Conservation (phyloP, 768 basidiomycete genomes). For the Tylopilus felleus region DNA sequence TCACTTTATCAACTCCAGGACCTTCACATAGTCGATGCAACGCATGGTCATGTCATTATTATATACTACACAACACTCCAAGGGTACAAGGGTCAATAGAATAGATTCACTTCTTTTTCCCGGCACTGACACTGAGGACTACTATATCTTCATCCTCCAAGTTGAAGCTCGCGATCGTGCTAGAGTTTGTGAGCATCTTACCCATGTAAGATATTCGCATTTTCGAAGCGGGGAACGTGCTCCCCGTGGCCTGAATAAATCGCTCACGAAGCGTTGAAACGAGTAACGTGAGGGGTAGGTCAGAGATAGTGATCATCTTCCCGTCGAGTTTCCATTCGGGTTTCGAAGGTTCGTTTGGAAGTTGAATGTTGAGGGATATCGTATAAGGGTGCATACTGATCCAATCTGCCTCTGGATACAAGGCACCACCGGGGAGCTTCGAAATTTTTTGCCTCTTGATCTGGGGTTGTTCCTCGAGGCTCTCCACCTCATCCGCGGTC, state of each 20-base stretch:
- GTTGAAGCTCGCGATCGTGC: slow-evolving; percentile 83
- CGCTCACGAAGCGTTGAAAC: slow-evolving; percentile 90
- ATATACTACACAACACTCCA: slow-evolving; percentile 10
- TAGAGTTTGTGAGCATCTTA: slow-evolving; percentile 85
- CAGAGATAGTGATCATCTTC: slow-evolving; percentile 67
- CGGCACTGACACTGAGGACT: slow-evolving; percentile 70
- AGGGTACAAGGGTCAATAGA: background rate
- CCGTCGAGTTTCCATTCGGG: slow-evolving; percentile 95
- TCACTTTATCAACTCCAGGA: slow-evolving; percentile 16
- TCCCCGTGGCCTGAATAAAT: slow-evolving; percentile 74
- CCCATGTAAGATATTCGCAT: slow-evolving; percentile 76
- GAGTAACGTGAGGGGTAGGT: slow-evolving; percentile 78
- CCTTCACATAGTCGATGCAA: slow-evolving; percentile 3
- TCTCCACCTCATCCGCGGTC: slow-evolving; percentile 80
- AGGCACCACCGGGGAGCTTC: slow-evolving; percentile 77
- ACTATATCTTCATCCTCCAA: slow-evolving; percentile 88
- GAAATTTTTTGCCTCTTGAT: slow-evolving; percentile 87
- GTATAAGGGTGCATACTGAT: slow-evolving; percentile 88
- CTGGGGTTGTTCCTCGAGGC: slow-evolving; percentile 64
- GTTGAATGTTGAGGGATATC: slow-evolving; percentile 78
- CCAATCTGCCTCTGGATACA: slow-evolving; percentile 90
- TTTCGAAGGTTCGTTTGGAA: slow-evolving; percentile 78
- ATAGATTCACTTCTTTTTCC: slow-evolving; percentile 59
- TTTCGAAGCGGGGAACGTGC: slow-evolving; percentile 73
- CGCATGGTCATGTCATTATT: slow-evolving; percentile 12